Percentiles rank a stretch among this genome's conserved stretches.
These are phyloP conservation scores for Salix udensis DNA, from an alignment of 345 rosid species.

Conservation along the genomic window DNA sequence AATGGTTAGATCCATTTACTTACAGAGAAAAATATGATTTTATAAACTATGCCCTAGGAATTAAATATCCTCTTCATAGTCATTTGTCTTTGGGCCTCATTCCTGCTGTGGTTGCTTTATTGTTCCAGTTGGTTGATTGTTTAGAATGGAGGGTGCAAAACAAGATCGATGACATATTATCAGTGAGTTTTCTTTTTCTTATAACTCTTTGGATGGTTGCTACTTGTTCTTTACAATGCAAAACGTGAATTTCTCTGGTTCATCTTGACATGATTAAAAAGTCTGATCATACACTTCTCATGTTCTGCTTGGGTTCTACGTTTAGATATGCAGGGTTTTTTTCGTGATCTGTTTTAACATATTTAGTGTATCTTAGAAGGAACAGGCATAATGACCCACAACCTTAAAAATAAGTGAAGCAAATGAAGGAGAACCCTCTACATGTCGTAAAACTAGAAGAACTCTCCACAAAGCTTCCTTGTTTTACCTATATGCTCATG, in stretches of 20 bases:
- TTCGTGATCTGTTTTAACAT: background rate
- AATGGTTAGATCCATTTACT: slow-evolving; percentile 21
- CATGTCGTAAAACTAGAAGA: background rate
- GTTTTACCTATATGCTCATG: background rate
- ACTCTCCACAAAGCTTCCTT: background rate
- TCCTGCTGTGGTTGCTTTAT: background rate
- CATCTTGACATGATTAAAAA: background rate
- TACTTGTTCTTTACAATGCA: background rate
- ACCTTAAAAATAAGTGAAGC: background rate
- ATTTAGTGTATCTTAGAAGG: background rate
- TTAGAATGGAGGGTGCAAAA: slow-evolving; percentile 30
- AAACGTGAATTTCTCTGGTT: background rate
- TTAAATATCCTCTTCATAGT: background rate
- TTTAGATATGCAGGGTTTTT: background rate
- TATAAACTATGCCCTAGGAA: background rate
- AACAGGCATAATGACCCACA: background rate
- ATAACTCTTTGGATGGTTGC: background rate
- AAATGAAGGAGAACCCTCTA: background rate
- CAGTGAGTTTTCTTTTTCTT: slow-evolving; percentile 10
- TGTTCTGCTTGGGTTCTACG: background rate
- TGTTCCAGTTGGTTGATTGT: slow-evolving; percentile 27
- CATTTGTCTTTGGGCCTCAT: background rate
- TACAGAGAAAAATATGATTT: background rate
- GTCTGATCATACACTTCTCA: background rate
- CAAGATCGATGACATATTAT: slow-evolving; percentile 24